phyloP scores from a whole-genome alignment of 768 basidiomycete species.

The Terana coerulea region DNA sequence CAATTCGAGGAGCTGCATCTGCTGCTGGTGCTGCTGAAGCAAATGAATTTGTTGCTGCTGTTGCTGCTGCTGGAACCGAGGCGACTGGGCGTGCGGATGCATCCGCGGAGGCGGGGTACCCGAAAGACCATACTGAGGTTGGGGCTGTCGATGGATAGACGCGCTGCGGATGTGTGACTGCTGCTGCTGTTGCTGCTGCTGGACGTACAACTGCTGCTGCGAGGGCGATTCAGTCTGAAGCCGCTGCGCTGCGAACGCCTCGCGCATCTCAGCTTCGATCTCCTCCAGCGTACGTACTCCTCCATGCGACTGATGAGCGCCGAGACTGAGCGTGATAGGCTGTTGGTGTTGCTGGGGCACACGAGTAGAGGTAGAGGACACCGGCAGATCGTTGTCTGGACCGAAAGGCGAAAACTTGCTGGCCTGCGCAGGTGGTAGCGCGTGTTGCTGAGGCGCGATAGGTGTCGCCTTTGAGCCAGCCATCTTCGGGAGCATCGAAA shows the following conservation, averaged over 20 bases:
- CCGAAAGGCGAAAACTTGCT: slow-evolving; percentile 19
- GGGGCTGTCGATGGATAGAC: slow-evolving; percentile 16
- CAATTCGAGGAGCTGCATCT: slow-evolving; percentile 27
- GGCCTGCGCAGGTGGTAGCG: slow-evolving; percentile 22
- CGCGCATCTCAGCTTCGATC: slow-evolving; percentile 82
- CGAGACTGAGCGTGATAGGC: slow-evolving; percentile 17
- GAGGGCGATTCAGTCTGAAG: slow-evolving; percentile 16
- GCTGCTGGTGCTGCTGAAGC: slow-evolving; percentile 63
- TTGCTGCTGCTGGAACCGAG: slow-evolving; percentile 75
- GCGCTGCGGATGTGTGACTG: background rate
- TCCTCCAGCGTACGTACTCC: slow-evolving; percentile 67
- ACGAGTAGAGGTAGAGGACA: background rate
- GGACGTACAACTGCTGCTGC: slow-evolving; percentile 21
- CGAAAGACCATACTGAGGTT: slow-evolving; percentile 33
- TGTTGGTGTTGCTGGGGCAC: slow-evolving; percentile 29
- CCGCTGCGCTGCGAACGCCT: slow-evolving; percentile 37
- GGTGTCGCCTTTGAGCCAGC: slow-evolving; percentile 44
- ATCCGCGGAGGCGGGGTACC: slow-evolving; percentile 70
- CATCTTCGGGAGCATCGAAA: slow-evolving; percentile 58
- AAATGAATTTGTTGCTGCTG: slow-evolving; percentile 60
- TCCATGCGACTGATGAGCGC: slow-evolving; percentile 14
- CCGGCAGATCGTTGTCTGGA: slow-evolving; percentile 9
- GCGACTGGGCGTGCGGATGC: slow-evolving; percentile 71
- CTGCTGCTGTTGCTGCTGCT: slow-evolving; percentile 36
- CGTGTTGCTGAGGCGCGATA: slow-evolving; percentile 20